A percentile compares a stretch with the other conserved stretches of the same genome.
Evolutionary conservation across 192 early-diverging fungal genomes (phyloP).

Genomic region (Haplosporangium gracile): DNA sequence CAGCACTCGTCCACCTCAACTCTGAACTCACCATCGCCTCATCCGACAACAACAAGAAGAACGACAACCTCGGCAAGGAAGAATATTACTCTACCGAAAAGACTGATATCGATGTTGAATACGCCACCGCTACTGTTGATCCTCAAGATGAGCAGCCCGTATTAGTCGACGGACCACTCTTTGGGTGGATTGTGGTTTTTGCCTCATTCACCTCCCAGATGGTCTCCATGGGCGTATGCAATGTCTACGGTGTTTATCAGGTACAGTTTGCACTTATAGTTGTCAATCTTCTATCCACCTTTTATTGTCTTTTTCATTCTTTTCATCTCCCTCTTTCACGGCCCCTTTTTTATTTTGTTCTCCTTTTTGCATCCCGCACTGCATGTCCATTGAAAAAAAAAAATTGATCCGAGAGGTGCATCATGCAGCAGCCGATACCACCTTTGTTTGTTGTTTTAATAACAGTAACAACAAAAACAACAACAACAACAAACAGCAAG

Average conservation of each 20-base stretch:
- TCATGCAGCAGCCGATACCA: neutral
- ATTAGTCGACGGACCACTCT: conserved; percentile 56
- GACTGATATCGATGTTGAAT: conserved; percentile 11
- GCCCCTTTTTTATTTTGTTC: neutral
- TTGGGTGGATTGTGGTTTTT: conserved; percentile 62
- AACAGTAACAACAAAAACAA: neutral
- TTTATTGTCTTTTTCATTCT: neutral
- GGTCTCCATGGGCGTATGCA: conserved; percentile 52
- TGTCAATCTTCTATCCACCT: neutral
- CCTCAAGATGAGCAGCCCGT: conserved; percentile 8
- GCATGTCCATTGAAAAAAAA: neutral
- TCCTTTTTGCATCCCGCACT: neutral
- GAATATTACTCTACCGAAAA: neutral
- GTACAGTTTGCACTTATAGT: neutral
- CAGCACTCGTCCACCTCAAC: conserved; percentile 19
- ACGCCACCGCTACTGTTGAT: conserved; percentile 14
- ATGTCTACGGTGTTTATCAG: conserved; percentile 57
- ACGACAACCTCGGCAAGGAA: neutral
- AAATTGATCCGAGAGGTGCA: neutral
- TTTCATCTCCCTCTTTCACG: neutral
- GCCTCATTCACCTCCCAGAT: conserved; percentile 58
- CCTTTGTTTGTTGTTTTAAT: conserved; percentile 9
- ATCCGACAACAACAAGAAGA: neutral
- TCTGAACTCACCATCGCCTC: conserved; percentile 34
- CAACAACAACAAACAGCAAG: too few species aligned